These are phyloP conservation scores for Boletus rufocinnamomeus DNA, from an alignment of 768 basidiomycete species.

Conservation along the genomic window DNA sequence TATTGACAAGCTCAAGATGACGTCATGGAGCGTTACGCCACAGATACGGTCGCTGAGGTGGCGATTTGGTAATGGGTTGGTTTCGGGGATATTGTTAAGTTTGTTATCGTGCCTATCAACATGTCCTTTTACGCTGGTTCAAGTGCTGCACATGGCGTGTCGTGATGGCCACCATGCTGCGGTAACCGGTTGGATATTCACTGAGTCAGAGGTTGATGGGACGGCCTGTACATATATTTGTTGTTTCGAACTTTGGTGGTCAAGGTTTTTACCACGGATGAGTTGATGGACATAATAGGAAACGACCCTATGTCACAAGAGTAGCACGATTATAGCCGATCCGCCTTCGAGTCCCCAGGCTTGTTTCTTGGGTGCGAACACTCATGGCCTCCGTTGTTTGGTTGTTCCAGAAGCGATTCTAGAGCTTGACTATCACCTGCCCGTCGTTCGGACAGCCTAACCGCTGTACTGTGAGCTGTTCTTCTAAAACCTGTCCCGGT, in stretches of 20 bases:
- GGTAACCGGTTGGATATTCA: neutral
- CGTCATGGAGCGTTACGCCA: neutral
- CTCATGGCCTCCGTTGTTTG: conserved; percentile 2
- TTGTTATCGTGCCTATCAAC: neutral
- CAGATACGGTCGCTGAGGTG: neutral
- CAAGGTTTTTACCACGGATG: neutral
- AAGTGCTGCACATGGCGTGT: neutral
- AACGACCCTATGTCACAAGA: conserved; percentile 27
- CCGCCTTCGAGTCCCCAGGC: conserved; percentile 14
- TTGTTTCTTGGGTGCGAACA: conserved; percentile 14
- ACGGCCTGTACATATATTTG: neutral
- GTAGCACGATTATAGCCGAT: conserved; percentile 12
- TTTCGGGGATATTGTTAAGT: neutral
- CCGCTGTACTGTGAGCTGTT: neutral
- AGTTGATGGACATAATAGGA: conserved; percentile 14
- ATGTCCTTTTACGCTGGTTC: neutral
- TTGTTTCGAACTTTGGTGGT: neutral
- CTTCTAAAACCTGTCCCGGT: neutral
- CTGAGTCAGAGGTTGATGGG: neutral
- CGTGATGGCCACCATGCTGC: too few relatives aligned
- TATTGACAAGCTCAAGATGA: neutral
- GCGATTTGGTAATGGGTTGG: conserved; percentile 10
- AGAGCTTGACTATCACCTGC: neutral
- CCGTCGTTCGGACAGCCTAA: neutral
- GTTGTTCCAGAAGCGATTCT: neutral